These are phyloP conservation scores for Suillus placidus DNA, from an alignment of 768 basidiomycete genomes.

Conservation along the genomic window DNA sequence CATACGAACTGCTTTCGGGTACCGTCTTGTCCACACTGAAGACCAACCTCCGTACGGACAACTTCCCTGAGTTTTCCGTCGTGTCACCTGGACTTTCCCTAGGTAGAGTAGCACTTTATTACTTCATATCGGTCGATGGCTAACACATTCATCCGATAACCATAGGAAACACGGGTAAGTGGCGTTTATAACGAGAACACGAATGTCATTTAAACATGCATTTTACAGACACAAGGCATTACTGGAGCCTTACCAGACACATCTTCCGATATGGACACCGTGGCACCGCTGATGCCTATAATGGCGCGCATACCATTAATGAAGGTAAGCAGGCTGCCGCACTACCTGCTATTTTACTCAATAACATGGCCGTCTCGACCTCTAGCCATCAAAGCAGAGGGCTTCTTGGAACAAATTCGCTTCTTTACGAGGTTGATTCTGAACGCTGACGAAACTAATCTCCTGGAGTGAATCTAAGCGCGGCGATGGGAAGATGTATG, in stretches of 20 bases:
- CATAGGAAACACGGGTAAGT: conserved; percentile 28
- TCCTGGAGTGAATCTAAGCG: conserved; percentile 20
- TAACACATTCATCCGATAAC: not conserved
- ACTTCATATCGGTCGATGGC: conserved; percentile 11
- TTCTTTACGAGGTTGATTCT: conserved; percentile 38
- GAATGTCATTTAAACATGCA: conserved; percentile 27
- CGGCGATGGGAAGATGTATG: not conserved
- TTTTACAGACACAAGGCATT: conserved; percentile 43
- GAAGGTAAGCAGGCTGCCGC: conserved; percentile 22
- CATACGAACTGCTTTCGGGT: conserved; percentile 45
- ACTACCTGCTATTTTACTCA: conserved; percentile 15
- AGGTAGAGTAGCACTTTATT: conserved; percentile 13
- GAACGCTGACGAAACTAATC: conserved; percentile 32
- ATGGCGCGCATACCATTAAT: conserved; percentile 33
- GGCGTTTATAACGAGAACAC: conserved; percentile 12
- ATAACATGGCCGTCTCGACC: not conserved
- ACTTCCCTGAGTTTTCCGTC: conserved; percentile 25
- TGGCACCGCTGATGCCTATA: conserved; percentile 36
- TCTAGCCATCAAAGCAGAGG: conserved; percentile 32
- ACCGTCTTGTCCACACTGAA: conserved; percentile 44
- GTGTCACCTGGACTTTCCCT: conserved; percentile 41
- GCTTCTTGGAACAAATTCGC: conserved; percentile 33
- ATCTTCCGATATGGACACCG: conserved; percentile 50
- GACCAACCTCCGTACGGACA: conserved; percentile 31
- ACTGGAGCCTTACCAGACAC: conserved; percentile 48